Base-by-base conservation (phyloP, 208 protist genomes). In the Trypanosoma lewisi region DNA sequence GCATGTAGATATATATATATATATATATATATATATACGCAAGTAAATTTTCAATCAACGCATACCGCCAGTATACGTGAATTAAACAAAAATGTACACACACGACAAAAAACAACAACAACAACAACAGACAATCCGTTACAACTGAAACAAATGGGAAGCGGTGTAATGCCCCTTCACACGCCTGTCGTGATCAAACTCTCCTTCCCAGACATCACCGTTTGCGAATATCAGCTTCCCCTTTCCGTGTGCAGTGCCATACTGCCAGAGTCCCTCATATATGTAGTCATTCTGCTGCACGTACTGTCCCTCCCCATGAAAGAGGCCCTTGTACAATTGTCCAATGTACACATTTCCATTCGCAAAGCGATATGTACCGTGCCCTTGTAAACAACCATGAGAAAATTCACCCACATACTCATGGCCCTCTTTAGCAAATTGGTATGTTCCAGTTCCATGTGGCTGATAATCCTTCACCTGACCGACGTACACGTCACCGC, bases 201-300 rank as follows among this genome's bases (percentile, higher is more conserved):
- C 49, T 14, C 86, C 86, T 17, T 77, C 60, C 83, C 83, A 93
- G 19, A 86, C 72, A 64, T 89, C 82, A n/a, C 84, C 84, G 31
- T 91, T 87, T 6, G 67, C 64, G 69, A 84, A 94, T 45, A 63
- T 63, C 27, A 94, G 30, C 9, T 58, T 76, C 9, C 85, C 88
- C 6, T 62, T 44, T 0, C 89, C 89, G 41, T 89, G 61, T 71
- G 89, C 88, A 23, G 60, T 56, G 0, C 84, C 89, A 6, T 68
- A 67, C 30, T 63, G 19, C 87, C 87, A 94, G 47, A 52, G 56
- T 2, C 85, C 85, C 34, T 93, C 86, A 53, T 87, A 95, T 39
- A 78, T 57, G 64, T 82, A 87, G 6, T 16, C 53, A 21, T 73
- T 70, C 28, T 41, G 64, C 34, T 75, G 37, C 11, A 78, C 19